Base-by-base conservation (phyloP, 2,329 filamentous ascomycete genomes). In the Xylaria digitata region DNA sequence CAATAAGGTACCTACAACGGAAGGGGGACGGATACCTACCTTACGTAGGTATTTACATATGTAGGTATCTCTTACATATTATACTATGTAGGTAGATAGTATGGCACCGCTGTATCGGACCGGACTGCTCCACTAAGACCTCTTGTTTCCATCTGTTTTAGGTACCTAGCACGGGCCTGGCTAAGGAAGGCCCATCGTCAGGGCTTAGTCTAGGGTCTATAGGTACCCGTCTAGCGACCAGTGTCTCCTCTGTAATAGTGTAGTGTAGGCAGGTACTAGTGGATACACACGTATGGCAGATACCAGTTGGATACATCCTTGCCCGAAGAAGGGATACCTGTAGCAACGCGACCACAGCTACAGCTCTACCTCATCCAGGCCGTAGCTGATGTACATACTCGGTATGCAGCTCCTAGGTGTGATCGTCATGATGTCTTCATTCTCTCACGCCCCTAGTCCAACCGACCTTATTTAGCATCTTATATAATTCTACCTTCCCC, bases 51-150 rank as follows among this genome's bases (percentile, higher is more conserved):
- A 34, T 8, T 34, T 34, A 34, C 26, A 26, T 26, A 40, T 26
- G 26, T 56, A 63, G 59, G 64, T 66, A 45, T 53, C 54, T 60
- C 42, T 45, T 60, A 26, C 26, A 26, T 26, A 26, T 5, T 5
- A 26, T 5, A 26, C 26, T 5, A 26, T 26, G 26, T 26, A 26
- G 26, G 26, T 26, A 26, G 26, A 26, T 26, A 26, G 26, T 26
- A 63, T 61, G 54, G 59, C 50, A 60, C 54, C 65, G 49, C 54
- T 60, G 42, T 61, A 61, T 65, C 55, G 62, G 63, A 50, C 34
- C 59, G 53, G 46, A n/a, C 43, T 49, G 30, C 45, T 55, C 59
- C 54, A 63, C 64, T 66, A 19, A 50, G 32, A 59, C 43, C 37
- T 59, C 32, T 53, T 21, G 53, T 26, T 49, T 55, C 34, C 15